Conservation (phyloP, 176 grass and related monocot genomes). For the Oryza longistaminata region DNA sequence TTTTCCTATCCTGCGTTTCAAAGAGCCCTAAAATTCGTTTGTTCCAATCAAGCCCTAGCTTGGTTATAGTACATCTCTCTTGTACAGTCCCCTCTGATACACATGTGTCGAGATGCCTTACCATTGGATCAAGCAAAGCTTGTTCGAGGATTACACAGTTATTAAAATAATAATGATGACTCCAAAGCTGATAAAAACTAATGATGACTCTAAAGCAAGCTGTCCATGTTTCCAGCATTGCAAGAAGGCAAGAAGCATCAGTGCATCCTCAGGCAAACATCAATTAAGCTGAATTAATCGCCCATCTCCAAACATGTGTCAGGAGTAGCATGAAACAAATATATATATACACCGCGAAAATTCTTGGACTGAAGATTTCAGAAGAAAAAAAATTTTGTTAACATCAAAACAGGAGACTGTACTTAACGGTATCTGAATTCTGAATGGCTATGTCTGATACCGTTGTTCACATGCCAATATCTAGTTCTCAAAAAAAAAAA, state of each 20-base stretch:
- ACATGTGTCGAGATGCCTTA: neutral
- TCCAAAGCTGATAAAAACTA: neutral
- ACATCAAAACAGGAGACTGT: too few relatives aligned
- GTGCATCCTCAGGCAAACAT: neutral
- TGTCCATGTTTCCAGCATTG: neutral
- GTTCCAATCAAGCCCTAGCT: too few relatives aligned
- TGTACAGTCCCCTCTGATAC: neutral
- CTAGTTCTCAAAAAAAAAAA: too few relatives aligned
- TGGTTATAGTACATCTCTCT: too few relatives aligned
- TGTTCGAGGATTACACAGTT: neutral
- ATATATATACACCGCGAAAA: neutral
- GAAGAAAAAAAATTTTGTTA: too few relatives aligned
- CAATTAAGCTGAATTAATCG: neutral
- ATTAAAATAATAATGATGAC: too few relatives aligned
- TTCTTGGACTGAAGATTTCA: neutral
- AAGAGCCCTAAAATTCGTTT: too few relatives aligned
- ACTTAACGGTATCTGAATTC: too few relatives aligned
- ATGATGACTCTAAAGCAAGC: neutral
- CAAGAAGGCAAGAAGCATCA: neutral
- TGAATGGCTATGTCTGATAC: neutral
- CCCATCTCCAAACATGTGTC: neutral
- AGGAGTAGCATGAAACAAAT: neutral
- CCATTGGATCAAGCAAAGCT: conserved; percentile 33
- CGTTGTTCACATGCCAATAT: too few relatives aligned
- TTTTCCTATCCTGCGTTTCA: too few relatives aligned